Percentiles rank a stretch among this genome's conserved stretches.
phyloP scores from a whole-genome alignment of 352 stramenopile species.

The Phytophthora litchii region DNA sequence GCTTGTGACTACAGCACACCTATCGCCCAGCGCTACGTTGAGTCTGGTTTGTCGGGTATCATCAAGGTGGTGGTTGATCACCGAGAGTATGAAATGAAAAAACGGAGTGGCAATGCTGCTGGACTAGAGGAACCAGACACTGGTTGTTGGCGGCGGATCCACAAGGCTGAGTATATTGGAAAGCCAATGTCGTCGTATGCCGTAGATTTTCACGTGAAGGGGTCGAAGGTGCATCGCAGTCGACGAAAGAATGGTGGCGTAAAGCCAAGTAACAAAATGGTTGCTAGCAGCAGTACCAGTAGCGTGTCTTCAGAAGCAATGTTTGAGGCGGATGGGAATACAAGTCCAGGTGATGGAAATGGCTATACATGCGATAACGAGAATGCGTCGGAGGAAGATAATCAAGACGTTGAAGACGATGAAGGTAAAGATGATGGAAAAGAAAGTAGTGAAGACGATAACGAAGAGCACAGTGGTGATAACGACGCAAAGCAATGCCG shows the following conservation, averaged over 20 bases:
- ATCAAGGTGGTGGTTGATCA: constrained; percentile 91
- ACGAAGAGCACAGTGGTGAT: background rate
- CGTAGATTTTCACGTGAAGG: constrained; percentile 74
- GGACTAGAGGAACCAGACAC: constrained; percentile 55
- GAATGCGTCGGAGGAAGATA: background rate
- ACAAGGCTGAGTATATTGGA: constrained; percentile 65
- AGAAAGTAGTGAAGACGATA: constrained; percentile 1
- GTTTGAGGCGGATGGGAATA: background rate
- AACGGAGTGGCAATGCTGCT: constrained; percentile 30
- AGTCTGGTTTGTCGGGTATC: constrained; percentile 82
- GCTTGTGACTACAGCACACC: constrained; percentile 94
- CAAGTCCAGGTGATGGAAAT: background rate
- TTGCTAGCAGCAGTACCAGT: constrained; percentile 4
- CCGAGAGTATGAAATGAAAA: constrained; percentile 65
- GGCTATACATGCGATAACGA: constrained; percentile 4
- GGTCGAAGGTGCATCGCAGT: constrained; percentile 48
- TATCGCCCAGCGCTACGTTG: constrained; percentile 89
- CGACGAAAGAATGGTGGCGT: constrained; percentile 9
- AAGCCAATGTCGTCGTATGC: constrained; percentile 71
- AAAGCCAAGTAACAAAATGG: constrained; percentile 6
- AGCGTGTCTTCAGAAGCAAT: background rate
- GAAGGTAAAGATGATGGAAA: constrained; percentile 2
- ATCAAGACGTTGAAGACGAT: background rate
- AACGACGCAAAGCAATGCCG: too few species aligned
- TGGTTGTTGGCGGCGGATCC: constrained; percentile 67